Evolutionary conservation across 768 basidiomycete species (phyloP).

Genomic region (Xanthoconium stramineum): DNA sequence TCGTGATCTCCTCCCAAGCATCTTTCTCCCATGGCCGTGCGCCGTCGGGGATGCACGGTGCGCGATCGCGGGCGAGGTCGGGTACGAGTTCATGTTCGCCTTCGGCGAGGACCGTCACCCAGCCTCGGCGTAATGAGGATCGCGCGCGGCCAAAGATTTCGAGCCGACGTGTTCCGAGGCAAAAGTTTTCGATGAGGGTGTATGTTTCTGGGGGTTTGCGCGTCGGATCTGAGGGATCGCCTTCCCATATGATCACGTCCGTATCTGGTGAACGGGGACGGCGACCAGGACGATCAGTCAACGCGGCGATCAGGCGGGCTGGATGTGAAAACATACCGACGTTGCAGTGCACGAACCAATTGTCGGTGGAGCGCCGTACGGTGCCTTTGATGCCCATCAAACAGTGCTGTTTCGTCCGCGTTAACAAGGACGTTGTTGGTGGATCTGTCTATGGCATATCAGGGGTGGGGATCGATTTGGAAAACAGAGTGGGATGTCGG

Average conservation of each 20-base stretch:
- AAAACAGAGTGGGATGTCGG: not conserved
- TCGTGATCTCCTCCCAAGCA: constrained; percentile 61
- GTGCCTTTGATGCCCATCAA: constrained; percentile 97
- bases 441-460: constrained; percentile 62
- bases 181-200: constrained; percentile 95
- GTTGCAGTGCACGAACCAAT: constrained; percentile 98
- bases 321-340: constrained; percentile 57
- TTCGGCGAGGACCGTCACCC: constrained; percentile 81
- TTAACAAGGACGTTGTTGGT: constrained; percentile 81
- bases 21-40: constrained; percentile 55
- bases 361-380: constrained; percentile 90
- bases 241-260: constrained; percentile 96
- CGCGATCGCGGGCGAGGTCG: constrained; percentile 30
- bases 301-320: not conserved
- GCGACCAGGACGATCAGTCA: not conserved
- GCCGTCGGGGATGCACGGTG: constrained; percentile 25
- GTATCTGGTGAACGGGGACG: constrained; percentile 57
- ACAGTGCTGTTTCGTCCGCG: constrained; percentile 93
- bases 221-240: constrained; percentile 78
- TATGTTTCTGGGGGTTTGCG: constrained; percentile 95
- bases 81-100: constrained; percentile 56
- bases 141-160: constrained; percentile 80
- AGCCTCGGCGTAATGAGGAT: constrained; percentile 75
- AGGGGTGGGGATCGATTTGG: not conserved
- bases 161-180: constrained; percentile 86